Evolutionary conservation across 257 asterid genomes (phyloP).

Genomic region (Solanum etuberosum): DNA sequence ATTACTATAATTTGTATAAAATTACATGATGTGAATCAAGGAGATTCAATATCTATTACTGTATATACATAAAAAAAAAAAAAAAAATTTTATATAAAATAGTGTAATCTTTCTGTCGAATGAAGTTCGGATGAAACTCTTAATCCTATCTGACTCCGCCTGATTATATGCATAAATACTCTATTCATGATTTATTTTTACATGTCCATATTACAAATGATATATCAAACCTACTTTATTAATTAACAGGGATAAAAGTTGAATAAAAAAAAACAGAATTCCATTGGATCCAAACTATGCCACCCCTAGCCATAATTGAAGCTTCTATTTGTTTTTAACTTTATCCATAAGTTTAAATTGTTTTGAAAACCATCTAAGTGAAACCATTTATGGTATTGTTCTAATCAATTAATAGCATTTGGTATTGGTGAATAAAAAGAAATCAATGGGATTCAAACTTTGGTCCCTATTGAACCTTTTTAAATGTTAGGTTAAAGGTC

Average conservation of each 20-base stretch:
- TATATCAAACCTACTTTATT: background rate
- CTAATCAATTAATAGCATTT: background rate
- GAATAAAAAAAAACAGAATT: background rate
- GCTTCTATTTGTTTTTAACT: background rate
- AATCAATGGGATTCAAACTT: background rate
- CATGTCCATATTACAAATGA: background rate
- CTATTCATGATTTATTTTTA: background rate
- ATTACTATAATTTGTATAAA: too few species aligned
- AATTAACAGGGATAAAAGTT: background rate
- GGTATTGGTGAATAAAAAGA: background rate
- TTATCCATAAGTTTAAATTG: background rate
- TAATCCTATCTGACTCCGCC: background rate
- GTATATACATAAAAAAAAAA: too few species aligned
- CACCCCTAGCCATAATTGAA: background rate
- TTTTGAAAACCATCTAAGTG: background rate
- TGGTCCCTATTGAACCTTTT: background rate
- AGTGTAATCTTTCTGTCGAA: too few species aligned
- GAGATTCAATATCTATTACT: too few species aligned
- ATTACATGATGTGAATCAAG: too few species aligned
- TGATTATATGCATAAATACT: background rate
- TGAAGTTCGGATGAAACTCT: background rate
- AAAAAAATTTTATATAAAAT: too few species aligned
- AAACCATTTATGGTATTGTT: background rate
- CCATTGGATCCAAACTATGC: background rate
- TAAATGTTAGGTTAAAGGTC: background rate